Conservation (phyloP, 805 yeast species). For the Myxozyma kluyveri region DNA sequence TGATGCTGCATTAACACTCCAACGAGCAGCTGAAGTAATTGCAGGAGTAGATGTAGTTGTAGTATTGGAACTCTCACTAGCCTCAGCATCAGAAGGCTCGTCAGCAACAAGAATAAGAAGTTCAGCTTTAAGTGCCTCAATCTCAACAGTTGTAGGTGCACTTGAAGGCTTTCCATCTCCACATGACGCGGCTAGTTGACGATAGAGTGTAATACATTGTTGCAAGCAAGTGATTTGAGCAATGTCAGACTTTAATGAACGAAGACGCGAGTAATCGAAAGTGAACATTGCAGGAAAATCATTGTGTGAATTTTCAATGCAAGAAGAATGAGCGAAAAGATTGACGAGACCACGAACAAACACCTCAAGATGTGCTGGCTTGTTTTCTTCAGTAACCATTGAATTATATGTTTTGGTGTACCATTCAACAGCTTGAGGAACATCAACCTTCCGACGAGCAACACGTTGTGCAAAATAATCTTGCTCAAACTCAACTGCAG, state of each 20-base stretch:
- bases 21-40: conserved; percentile 6
- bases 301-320: conserved; percentile 40
- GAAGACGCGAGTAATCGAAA: conserved; percentile 78
- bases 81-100: background rate
- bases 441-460: conserved; percentile 51
- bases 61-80: background rate
- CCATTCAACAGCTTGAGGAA: conserved; percentile 66
- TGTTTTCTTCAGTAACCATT: conserved; percentile 1
- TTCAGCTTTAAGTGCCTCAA: conserved; percentile 25
- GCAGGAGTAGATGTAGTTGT: background rate
- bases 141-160: conserved; percentile 7
- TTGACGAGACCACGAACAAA: conserved; percentile 24
- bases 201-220: conserved; percentile 67
- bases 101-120: conserved; percentile 25
- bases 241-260: conserved; percentile 77
- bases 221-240: conserved; percentile 79
- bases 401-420: conserved; percentile 35
- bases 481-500: conserved; percentile 84
- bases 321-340: conserved; percentile 9
- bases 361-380: conserved; percentile 5
- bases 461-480: conserved; percentile 63
- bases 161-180: conserved; percentile 4
- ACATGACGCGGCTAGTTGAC: conserved; percentile 50
- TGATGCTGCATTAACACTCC: conserved; percentile 12
- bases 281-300: conserved; percentile 80